Percentiles rank a stretch among this genome's conserved stretches.
Conservation (phyloP, 129 eudicot genomes). For the Flaveria brownii region DNA sequence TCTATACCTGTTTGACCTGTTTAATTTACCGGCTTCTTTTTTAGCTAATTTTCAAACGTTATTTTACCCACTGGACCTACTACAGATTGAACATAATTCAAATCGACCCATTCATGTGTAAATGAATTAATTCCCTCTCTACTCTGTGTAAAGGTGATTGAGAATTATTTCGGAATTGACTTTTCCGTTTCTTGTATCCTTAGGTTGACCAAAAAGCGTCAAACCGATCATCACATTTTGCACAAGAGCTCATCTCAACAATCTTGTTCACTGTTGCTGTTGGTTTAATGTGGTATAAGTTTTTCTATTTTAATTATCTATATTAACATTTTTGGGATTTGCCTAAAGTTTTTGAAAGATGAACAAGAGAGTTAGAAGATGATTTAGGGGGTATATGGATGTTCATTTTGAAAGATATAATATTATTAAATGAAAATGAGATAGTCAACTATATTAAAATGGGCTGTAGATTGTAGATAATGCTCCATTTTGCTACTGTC, state of each 20-base stretch:
- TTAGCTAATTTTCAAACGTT: not conserved
- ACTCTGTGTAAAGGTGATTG: not conserved
- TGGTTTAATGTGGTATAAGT: constrained; percentile 73
- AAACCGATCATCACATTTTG: constrained; percentile 67
- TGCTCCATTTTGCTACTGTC: not conserved
- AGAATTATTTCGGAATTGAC: not conserved
- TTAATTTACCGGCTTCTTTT: not conserved
- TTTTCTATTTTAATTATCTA: constrained; percentile 16
- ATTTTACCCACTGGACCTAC: not conserved
- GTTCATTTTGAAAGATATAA: not conserved
- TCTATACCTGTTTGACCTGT: not conserved
- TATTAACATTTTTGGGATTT: not conserved
- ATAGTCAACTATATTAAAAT: too few species aligned
- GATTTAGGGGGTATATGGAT: not conserved
- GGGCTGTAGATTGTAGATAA: not conserved
- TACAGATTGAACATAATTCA: not conserved
- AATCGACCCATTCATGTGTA: not conserved
- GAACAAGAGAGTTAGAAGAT: constrained; percentile 1
- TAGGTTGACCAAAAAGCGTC: constrained; percentile 75
- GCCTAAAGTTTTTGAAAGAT: not conserved
- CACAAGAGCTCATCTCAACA: constrained; percentile 80
- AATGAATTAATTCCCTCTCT: not conserved
- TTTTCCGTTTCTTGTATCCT: constrained; percentile 18
- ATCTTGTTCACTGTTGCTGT: constrained; percentile 77
- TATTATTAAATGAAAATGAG: not conserved